Percentiles rank a stretch among this genome's conserved stretches.
These are phyloP conservation scores for Agaricales sp. DNA, from an alignment of 1,284 basidiomycete species.

Conservation along the genomic window DNA sequence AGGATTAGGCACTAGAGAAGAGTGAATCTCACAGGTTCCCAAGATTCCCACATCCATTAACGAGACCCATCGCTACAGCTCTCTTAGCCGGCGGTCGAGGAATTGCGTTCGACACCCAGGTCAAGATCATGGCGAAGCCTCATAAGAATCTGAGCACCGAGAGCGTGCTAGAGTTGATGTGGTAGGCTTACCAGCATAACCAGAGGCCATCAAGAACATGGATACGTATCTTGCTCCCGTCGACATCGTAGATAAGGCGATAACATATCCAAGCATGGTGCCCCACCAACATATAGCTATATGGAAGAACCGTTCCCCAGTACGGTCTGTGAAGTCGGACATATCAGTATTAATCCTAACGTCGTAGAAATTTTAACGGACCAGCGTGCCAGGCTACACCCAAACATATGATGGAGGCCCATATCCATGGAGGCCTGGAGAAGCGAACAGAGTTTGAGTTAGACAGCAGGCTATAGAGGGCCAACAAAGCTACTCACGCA, in stretches of 20 bases:
- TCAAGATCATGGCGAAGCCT: conserved; percentile 50
- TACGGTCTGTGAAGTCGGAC: conserved; percentile 25
- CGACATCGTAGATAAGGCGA: conserved; percentile 43
- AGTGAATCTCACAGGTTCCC: conserved; percentile 22
- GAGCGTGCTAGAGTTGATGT: background rate
- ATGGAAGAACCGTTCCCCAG: conserved; percentile 63
- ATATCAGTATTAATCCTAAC: conserved; percentile 6
- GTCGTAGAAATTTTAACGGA: conserved; percentile 15
- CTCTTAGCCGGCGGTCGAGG: conserved; percentile 55
- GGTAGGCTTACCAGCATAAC: conserved; percentile 34
- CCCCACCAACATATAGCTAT: conserved; percentile 49
- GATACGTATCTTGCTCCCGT: conserved; percentile 50
- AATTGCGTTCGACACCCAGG: conserved; percentile 55
- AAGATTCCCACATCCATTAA: conserved; percentile 21
- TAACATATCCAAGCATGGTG: conserved; percentile 54
- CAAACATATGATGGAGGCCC: conserved; percentile 43
- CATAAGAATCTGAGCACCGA: background rate
- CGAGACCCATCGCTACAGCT: conserved; percentile 30
- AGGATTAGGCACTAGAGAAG: conserved; percentile 4
- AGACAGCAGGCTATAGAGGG: no score
- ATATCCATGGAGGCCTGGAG: conserved; percentile 55
- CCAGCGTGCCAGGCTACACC: conserved; percentile 61
- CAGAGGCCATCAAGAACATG: conserved; percentile 54
- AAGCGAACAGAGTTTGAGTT: background rate
- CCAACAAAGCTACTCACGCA: conserved; percentile 34